Conservation (phyloP, 1,284 basidiomycete genomes). For the Caloboletus inedulis region DNA sequence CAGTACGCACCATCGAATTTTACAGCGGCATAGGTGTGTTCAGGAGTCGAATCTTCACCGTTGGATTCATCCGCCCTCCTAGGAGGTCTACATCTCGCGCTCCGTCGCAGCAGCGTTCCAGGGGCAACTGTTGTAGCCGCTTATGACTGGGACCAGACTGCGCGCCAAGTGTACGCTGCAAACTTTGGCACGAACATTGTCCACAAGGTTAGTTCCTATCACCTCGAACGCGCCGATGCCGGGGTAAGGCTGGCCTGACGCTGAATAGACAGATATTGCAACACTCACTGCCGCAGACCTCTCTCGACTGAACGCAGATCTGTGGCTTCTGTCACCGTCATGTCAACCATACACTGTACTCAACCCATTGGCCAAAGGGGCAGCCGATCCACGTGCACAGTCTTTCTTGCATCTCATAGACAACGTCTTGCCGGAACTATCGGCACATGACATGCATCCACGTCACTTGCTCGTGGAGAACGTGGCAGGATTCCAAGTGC, state of each 20-base stretch:
- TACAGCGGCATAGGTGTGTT: constrained; percentile 69
- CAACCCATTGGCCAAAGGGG: constrained; percentile 67
- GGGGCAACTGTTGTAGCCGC: constrained; percentile 50
- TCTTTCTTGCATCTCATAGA: constrained; percentile 70
- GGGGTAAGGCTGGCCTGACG: background rate
- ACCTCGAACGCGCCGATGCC: background rate
- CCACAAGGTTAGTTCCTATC: constrained; percentile 43
- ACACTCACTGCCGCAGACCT: constrained; percentile 49
- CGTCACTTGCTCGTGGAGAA: constrained; percentile 67
- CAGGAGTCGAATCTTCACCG: constrained; percentile 6
- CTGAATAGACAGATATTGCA: constrained; percentile 57
- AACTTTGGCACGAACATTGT: constrained; percentile 50
- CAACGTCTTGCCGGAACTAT: constrained; percentile 61
- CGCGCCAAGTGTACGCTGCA: constrained; percentile 60
- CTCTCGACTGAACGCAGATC: constrained; percentile 43
- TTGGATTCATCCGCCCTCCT: constrained; percentile 9
- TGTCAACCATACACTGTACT: constrained; percentile 80
- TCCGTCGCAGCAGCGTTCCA: constrained; percentile 48
- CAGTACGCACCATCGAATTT: constrained; percentile 62
- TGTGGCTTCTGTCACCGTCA: constrained; percentile 75
- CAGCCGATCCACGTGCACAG: constrained; percentile 65
- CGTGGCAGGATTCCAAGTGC: constrained; percentile 76
- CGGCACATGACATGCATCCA: constrained; percentile 43
- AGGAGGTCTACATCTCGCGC: constrained; percentile 71
- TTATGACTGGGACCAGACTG: constrained; percentile 75